Evolutionary conservation across 495 filamentous ascomycete species (phyloP).

Genomic region (Achaetomiella virescens): DNA sequence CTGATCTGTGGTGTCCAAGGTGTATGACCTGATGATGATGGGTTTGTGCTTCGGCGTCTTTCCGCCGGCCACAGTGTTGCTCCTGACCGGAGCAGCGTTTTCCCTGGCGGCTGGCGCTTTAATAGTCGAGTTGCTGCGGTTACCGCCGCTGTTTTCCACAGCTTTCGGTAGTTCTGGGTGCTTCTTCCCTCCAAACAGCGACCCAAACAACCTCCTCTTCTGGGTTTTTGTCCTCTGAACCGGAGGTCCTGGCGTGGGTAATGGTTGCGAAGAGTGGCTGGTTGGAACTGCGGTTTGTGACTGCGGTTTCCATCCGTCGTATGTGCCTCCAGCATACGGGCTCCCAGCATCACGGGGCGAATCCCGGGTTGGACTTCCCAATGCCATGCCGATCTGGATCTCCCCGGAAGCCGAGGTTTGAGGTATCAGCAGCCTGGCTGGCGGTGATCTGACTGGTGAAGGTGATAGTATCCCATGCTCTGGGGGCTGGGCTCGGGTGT

Average conservation of each 20-base stretch:
- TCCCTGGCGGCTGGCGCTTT: conserved; percentile 4
- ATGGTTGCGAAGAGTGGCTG: conserved; percentile 22
- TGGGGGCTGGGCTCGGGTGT: conserved; percentile 41
- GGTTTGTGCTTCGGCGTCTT: conserved; percentile 33
- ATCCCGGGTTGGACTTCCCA: conserved; percentile 44
- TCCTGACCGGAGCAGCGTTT: conserved; percentile 26
- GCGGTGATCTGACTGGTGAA: conserved; percentile 19
- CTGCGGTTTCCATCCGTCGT: conserved; percentile 22
- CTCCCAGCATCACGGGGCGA: neutral
- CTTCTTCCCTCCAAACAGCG: conserved; percentile 43
- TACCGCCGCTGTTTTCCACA: conserved; percentile 9
- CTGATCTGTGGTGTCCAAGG: conserved; percentile 13
- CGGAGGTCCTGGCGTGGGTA: conserved; percentile 23
- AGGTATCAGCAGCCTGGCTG: conserved; percentile 32
- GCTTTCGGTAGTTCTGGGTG: conserved; percentile 22
- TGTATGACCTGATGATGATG: conserved; percentile 33
- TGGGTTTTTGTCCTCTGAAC: conserved; percentile 37
- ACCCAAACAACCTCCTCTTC: conserved; percentile 45
- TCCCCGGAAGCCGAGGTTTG: conserved; percentile 35
- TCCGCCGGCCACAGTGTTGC: conserved; percentile 31
- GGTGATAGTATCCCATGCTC: conserved; percentile 15
- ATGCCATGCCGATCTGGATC: conserved; percentile 51
- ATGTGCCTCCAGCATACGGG: conserved; percentile 11
- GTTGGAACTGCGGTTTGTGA: conserved; percentile 11
- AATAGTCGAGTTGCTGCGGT: conserved; percentile 14